Conservation (phyloP, 208 protist genomes). For the Trypanosoma scelopori region DNA sequence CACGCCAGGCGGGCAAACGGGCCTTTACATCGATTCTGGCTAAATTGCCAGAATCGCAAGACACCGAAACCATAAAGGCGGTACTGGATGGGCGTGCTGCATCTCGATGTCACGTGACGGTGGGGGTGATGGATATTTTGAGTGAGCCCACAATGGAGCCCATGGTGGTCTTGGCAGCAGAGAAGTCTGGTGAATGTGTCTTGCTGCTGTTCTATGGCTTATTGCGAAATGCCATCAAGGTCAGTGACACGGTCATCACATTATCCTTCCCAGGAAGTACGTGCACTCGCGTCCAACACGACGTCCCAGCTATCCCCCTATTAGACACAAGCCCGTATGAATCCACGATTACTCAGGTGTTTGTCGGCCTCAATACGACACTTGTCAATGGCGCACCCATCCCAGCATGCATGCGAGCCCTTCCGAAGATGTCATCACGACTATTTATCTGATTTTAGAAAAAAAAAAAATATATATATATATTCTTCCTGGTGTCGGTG, state of each 20-base stretch:
- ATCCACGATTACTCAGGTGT: constrained; percentile 46
- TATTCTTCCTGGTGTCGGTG: no score
- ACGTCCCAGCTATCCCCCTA: constrained; percentile 45
- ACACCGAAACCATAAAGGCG: constrained; percentile 24
- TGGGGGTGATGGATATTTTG: constrained; percentile 67
- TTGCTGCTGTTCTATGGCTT: constrained; percentile 70
- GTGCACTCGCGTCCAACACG: constrained; percentile 39
- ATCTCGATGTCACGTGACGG: constrained; percentile 16
- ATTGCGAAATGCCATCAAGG: constrained; percentile 45
- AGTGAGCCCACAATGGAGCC: constrained; percentile 72
- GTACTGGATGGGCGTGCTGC: constrained; percentile 1
- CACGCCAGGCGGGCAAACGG: constrained; percentile 47
- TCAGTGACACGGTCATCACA: constrained; percentile 48
- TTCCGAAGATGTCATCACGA: constrained; percentile 69
- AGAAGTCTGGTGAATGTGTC: constrained; percentile 44
- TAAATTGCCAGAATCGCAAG: constrained; percentile 12
- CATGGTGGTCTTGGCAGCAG: constrained; percentile 45
- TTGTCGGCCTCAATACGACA: constrained; percentile 41
- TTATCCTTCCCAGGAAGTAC: constrained; percentile 33
- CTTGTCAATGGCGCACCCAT: constrained; percentile 65
- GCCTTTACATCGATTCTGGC: constrained; percentile 51
- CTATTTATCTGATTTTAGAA: constrained; percentile 66
- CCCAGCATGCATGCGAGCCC: constrained; percentile 35
- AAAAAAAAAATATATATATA: no score
- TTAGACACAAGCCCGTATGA: constrained; percentile 32